Percentiles rank a stretch among this genome's conserved stretches.
phyloP scores from a whole-genome alignment of 495 filamentous ascomycete genomes.

The Chaetomium fimeti region DNA sequence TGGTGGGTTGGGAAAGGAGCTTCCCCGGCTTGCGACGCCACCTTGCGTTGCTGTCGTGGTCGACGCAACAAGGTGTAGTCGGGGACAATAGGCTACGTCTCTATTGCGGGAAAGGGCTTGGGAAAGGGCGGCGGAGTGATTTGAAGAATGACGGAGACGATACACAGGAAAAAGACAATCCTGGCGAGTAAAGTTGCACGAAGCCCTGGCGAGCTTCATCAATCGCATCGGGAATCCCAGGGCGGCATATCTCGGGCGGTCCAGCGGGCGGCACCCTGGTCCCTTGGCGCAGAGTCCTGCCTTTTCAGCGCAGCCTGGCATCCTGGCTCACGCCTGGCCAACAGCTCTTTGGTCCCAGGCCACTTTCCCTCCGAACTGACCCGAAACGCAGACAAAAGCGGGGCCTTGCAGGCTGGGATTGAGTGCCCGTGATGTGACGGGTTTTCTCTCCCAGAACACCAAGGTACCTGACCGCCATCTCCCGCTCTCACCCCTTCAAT shows the following conservation, averaged over 20 bases:
- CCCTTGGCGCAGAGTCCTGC: constrained; percentile 1
- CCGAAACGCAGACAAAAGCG: constrained; percentile 1
- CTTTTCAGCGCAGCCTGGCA: neutral
- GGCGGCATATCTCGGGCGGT: constrained; percentile 22
- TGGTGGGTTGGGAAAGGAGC: neutral
- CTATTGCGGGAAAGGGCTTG: too few relatives aligned
- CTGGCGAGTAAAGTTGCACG: neutral
- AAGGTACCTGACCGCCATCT: constrained; percentile 7
- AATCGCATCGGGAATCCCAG: constrained; percentile 24
- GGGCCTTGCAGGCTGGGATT: neutral
- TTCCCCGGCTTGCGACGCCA: constrained; percentile 19
- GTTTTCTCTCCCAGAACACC: neutral
- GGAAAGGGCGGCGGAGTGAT: neutral
- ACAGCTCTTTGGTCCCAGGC: constrained; percentile 11
- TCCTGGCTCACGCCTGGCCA: neutral
- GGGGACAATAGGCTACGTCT: neutral
- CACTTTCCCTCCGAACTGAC: constrained; percentile 9
- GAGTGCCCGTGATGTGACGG: constrained; percentile 7
- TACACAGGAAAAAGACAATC: neutral
- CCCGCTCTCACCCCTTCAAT: neutral
- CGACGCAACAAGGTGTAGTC: neutral
- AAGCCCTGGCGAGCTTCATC: constrained; percentile 15
- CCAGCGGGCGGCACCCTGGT: constrained; percentile 10
- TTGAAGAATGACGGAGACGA: neutral
- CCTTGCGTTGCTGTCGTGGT: constrained; percentile 9